Base-by-base conservation (phyloP, 257 asterid genomes). In the Datura wrightii region DNA sequence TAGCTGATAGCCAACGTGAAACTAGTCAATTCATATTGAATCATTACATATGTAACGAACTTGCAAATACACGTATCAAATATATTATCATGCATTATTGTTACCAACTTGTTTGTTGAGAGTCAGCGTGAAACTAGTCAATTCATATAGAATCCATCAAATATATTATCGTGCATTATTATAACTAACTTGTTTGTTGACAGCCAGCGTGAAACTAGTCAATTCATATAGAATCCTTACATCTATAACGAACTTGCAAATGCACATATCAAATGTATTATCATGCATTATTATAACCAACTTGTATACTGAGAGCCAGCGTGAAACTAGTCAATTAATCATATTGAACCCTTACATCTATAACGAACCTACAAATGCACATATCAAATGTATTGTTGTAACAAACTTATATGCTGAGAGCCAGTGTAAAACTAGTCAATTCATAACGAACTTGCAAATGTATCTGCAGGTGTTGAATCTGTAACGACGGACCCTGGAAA, bases 401-500 rank as follows among this genome's bases (percentile, higher is more conserved):
- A n/a, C 37, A 2, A 60, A 19, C 69, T 62, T 62, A 16, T 1
- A 1, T 11, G 15, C 8, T 62, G 39, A 62, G 3, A 3, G 3
- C 16, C 69, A 62, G 1, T 3, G 3, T 60, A 19, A 19, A 60
- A 60, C 69, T 8, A 24, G 69, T 19, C 69, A 60, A 60, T 19
- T 60, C 69, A 19, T 10, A 7, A 65, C 10, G 18, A 13, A 65
- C 44, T 11, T 65, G 42, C 42, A 4, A 2, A 39, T 36, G 10
- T 24, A 24, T 24, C 37, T 46, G 84, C 91, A 94, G 98, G 98
- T 3, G 98, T 96, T 13, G 98, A 96, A 79, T 92, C 94, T 1
- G 97, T 94, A 15, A 85, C 85, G n/a, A 85, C 98, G 0, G 97
- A 96, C 60, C 84, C 92, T 46, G 93, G 79, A 55, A 96, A 88